Percentiles rank a stretch among this genome's conserved stretches.
These are phyloP conservation scores for Fusarium graminum DNA, from an alignment of 2,329 filamentous ascomycete genomes.

Conservation along the genomic window DNA sequence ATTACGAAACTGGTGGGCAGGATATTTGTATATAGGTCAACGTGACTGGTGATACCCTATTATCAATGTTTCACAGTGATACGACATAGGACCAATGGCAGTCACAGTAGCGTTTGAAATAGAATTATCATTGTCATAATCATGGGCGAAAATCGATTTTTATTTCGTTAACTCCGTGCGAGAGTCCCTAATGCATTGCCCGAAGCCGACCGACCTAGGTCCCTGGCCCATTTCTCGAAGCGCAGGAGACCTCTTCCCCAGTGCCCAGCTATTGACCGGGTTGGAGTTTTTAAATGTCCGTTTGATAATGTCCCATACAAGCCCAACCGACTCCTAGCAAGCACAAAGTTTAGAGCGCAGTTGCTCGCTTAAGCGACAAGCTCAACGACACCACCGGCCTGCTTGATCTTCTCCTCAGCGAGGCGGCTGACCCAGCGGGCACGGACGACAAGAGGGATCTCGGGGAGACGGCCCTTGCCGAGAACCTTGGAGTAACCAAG, in stretches of 20 bases:
- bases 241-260: constrained; percentile 44
- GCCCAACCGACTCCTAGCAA: constrained; percentile 50
- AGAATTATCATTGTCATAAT: constrained; percentile 31
- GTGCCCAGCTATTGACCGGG: constrained; percentile 37
- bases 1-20: constrained; percentile 26
- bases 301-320: constrained; percentile 49
- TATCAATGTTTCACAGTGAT: not conserved
- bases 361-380: constrained; percentile 79
- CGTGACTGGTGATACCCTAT: constrained; percentile 34
- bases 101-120: constrained; percentile 9
- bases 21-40: constrained; percentile 40
- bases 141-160: constrained; percentile 57
- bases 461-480: constrained; percentile 95
- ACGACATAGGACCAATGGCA: not conserved
- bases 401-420: constrained; percentile 99
- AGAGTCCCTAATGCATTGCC: constrained; percentile 60
- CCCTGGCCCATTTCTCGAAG: constrained; percentile 41
- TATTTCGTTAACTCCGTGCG: constrained; percentile 58
- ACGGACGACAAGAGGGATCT: constrained; percentile 93
- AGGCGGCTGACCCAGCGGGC: constrained; percentile 95
- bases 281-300: constrained; percentile 48
- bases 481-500: constrained; percentile 99
- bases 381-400: constrained; percentile 95
- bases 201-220: constrained; percentile 56
- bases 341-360: constrained; percentile 36